Conservation (phyloP, 179 eudicot genomes). For the Beta lomatogona region DNA sequence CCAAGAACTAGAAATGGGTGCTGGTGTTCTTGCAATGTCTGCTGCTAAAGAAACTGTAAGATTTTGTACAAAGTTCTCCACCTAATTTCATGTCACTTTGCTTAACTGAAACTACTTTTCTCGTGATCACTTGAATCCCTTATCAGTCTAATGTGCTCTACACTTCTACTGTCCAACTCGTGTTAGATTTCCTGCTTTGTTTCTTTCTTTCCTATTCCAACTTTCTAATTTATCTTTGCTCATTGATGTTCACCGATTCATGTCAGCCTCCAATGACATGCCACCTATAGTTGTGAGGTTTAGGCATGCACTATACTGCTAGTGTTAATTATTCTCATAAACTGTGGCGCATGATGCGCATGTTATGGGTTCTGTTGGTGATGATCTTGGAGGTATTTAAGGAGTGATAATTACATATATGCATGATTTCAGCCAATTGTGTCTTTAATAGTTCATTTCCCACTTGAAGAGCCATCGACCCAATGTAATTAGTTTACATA, state of each 20-base stretch:
- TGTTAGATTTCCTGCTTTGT: background rate
- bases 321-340: background rate
- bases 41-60: constrained; percentile 97
- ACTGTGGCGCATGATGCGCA: background rate
- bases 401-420: background rate
- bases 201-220: background rate
- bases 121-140: background rate
- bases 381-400: background rate
- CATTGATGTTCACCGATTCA: background rate
- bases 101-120: background rate
- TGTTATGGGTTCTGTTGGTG: background rate
- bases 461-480: background rate
- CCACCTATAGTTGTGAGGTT: constrained; percentile 5
- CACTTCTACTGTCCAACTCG: background rate
- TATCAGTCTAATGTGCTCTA: background rate
- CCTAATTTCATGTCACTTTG: background rate
- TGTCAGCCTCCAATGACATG: constrained; percentile 5
- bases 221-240: background rate
- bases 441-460: background rate
- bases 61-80: background rate
- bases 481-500: background rate
- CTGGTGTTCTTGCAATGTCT: constrained; percentile 95
- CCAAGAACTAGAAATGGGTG: constrained; percentile 99
- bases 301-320: background rate
- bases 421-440: background rate